Conservation (phyloP, 2,329 filamentous ascomycete species). For the Colletotrichum spaethianum region DNA sequence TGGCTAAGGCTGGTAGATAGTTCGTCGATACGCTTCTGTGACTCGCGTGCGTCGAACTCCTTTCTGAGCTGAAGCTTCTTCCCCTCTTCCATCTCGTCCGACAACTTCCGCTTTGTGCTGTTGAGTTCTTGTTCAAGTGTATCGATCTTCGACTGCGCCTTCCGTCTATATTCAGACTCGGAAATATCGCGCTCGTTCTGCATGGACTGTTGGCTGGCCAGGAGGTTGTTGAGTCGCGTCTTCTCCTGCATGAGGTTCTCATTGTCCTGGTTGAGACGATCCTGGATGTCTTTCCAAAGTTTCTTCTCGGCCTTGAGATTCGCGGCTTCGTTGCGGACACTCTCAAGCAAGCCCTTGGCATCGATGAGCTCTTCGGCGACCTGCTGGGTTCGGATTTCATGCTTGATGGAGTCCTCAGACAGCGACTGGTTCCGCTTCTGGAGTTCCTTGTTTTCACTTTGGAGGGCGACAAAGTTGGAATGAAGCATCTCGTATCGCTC, state of each 20-base stretch:
- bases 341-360: constrained; percentile 84
- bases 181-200: constrained; percentile 92
- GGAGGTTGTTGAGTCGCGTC: constrained; percentile 83
- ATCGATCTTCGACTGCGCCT: constrained; percentile 84
- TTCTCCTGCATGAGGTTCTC: constrained; percentile 88
- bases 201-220: constrained; percentile 87
- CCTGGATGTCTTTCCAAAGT: constrained; percentile 94
- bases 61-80: constrained; percentile 88
- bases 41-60: constrained; percentile 91
- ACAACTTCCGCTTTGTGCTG: constrained; percentile 85
- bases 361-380: constrained; percentile 95
- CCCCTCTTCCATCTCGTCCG: constrained; percentile 85
- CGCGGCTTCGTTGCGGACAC: constrained; percentile 89
- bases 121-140: constrained; percentile 83
- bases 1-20: constrained; percentile 84
- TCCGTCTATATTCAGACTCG: constrained; percentile 85
- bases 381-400: constrained; percentile 91
- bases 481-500: constrained; percentile 93
- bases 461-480: constrained; percentile 86
- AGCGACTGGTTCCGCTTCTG: constrained; percentile 85
- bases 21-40: constrained; percentile 93
- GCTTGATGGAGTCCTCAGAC: constrained; percentile 87
- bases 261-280: constrained; percentile 89
- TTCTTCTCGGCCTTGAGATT: constrained; percentile 97
- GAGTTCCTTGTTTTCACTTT: constrained; percentile 87